A percentile compares a stretch with the other conserved stretches of the same genome.
These are phyloP conservation scores for Stellera chamaejasme DNA, from an alignment of 345 rosid species.

Conservation along the genomic window DNA sequence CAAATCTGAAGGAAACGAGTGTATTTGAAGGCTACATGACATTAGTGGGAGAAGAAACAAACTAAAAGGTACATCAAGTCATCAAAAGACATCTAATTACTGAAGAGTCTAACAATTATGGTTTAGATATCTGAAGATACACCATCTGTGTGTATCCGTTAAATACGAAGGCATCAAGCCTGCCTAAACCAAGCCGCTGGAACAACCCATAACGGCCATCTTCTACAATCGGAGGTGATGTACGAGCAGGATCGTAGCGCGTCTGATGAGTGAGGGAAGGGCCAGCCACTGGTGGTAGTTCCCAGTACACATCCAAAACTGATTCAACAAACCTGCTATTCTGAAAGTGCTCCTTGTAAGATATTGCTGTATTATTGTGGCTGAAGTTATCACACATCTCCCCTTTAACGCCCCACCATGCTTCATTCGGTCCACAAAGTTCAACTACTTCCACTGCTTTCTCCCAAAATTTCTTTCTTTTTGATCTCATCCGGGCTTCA, in stretches of 20 bases:
- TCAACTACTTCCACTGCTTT: constrained; percentile 82
- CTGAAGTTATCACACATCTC: constrained; percentile 86
- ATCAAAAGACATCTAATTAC: constrained; percentile 8
- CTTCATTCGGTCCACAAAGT: constrained; percentile 70
- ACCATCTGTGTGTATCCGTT: constrained; percentile 99
- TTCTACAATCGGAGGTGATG: constrained; percentile 68
- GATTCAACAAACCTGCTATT: constrained; percentile 87
- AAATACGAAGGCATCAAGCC: constrained; percentile 69
- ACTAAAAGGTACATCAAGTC: too few species aligned
- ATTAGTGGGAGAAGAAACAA: too few species aligned
- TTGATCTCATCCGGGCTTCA: constrained; percentile 75
- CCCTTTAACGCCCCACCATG: constrained; percentile 99
- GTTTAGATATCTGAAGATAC: constrained; percentile 66
- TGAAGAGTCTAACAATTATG: constrained; percentile 28
- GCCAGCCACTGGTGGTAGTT: constrained; percentile 91
- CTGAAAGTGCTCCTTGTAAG: constrained; percentile 68
- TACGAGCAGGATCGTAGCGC: constrained; percentile 86
- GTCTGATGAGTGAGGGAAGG: constrained; percentile 97
- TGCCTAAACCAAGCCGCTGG: constrained; percentile 65
- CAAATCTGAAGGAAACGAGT: too few species aligned
- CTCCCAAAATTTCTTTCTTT: constrained; percentile 90
- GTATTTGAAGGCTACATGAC: too few species aligned
- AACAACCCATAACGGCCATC: constrained; percentile 78
- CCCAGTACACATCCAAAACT: constrained; percentile 84
- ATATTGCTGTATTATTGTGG: constrained; percentile 59